Evolutionary conservation across 2,329 filamentous ascomycete genomes (phyloP), one percentile per base, ranked within the genome.

Genomic region (Metarhizium sp.): DNA sequence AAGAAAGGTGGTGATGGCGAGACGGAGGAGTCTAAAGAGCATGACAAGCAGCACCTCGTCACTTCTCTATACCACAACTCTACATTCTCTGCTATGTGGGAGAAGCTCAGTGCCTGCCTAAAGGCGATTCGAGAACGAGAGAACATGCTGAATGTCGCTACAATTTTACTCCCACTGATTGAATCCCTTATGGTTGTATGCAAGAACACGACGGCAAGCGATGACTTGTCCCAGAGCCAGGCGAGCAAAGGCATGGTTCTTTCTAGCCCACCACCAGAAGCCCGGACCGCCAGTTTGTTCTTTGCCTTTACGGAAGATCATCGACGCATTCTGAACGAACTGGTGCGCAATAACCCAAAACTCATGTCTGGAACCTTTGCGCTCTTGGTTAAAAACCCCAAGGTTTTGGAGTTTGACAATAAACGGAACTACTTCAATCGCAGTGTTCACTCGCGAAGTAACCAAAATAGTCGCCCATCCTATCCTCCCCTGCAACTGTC

Each of bases 401-500:
- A 97, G 78, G 95, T 99, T 3, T 78, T 99, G 13, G 94, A 99
- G 67, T 99, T 99, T 66, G 94, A 99, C 75, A 99, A 99, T 76
- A 99, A 99, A 78, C 91, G 94, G 65, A 97, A 95, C 73, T 99
- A 95, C 79, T 99, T 99, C 78, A 96, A 85, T 68, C 88, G 94
- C 58, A 92, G 90, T 65, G 86, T 99, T 11, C 94, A 99, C 70
- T 73, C 76, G 45, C 76, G 79, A 57, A 82, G 82, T 49, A 83
- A 88, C 52, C 80, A 80, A 53, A 81, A 90, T 64, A 80, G 79
- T 57, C 85, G 91, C 47, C 84, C 88, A 53, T 79, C 86, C 7
- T 82, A 77, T 64, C 87, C 90, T 47, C 71, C 82, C 25, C 77
- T 99, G 52, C 91, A 96, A 70, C 82, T 99, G 50, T 87, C 86